A percentile compares a stretch with the other conserved stretches of the same genome.
phyloP scores from a whole-genome alignment of 2,329 filamentous ascomycete species.

The Colletotrichum neosansevieriae region DNA sequence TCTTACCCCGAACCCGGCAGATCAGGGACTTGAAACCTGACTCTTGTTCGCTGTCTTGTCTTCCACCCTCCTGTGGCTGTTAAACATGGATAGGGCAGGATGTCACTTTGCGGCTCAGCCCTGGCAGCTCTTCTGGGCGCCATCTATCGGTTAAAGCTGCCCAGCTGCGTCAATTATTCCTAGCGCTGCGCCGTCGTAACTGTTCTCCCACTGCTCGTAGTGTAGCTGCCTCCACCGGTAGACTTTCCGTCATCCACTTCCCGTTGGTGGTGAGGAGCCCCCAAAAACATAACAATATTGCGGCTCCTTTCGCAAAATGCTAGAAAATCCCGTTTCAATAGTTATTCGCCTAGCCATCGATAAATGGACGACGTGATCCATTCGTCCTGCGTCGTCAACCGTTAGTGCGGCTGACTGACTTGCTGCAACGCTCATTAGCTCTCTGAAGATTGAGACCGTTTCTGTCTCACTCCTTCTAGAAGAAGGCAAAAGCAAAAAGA shows the following conservation, averaged over 20 bases:
- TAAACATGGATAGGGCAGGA: neutral
- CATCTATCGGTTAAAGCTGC: neutral
- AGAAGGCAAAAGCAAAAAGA: no score
- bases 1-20: neutral
- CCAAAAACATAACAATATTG: conserved; percentile 4
- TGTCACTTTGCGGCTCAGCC: conserved; percentile 23
- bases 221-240: no score
- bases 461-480: no score
- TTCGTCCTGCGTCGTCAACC: neutral
- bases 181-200: neutral
- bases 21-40: neutral
- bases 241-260: conserved; percentile 24
- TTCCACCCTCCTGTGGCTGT: conserved; percentile 20
- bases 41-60: neutral
- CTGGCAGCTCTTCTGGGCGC: conserved; percentile 22
- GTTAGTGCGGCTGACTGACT: no score
- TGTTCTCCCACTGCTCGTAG: neutral
- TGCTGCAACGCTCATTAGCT: no score
- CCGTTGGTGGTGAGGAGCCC: neutral
- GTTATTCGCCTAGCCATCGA: neutral
- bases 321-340: conserved; percentile 22
- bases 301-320: conserved; percentile 3
- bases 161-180: neutral
- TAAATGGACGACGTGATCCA: conserved; percentile 10
- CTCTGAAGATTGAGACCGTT: no score